phyloP scores from a whole-genome alignment of 208 protist genomes.

The Leishmania amazonensis region DNA sequence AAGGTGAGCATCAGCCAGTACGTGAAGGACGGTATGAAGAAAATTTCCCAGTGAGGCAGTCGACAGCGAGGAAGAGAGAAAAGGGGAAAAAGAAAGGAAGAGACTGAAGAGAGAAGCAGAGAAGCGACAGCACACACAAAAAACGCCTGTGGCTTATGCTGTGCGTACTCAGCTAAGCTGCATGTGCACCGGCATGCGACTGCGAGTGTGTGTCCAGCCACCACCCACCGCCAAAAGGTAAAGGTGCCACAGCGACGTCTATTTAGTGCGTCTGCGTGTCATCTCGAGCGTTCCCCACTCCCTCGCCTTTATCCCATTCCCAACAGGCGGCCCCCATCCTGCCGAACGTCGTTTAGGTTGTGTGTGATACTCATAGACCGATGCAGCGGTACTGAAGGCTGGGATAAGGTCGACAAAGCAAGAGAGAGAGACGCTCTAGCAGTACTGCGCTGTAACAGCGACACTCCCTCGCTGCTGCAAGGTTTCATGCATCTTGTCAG shows the following conservation, averaged over 20 bases:
- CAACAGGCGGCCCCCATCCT: neutral
- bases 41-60: too few relatives aligned
- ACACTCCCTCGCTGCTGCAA: neutral
- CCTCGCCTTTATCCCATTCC: neutral
- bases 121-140: neutral
- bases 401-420: neutral
- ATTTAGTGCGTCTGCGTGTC: neutral
- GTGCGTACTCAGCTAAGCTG: neutral
- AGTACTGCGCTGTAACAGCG: neutral
- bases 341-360: neutral
- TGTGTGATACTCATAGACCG: neutral
- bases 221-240: neutral
- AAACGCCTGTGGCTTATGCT: too few relatives aligned
- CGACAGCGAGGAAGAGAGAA: neutral
- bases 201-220: neutral
- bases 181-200: too few relatives aligned
- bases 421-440: neutral
- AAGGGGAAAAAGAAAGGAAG: neutral
- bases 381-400: neutral
- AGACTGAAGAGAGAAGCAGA: neutral
- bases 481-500: neutral
- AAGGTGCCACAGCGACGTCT: neutral
- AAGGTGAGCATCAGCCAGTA: neutral
- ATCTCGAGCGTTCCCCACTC: neutral
- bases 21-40: too few relatives aligned